Base-by-base conservation (phyloP, 805 yeast genomes). In the Cyberlindnera xishuangbannaensis region DNA sequence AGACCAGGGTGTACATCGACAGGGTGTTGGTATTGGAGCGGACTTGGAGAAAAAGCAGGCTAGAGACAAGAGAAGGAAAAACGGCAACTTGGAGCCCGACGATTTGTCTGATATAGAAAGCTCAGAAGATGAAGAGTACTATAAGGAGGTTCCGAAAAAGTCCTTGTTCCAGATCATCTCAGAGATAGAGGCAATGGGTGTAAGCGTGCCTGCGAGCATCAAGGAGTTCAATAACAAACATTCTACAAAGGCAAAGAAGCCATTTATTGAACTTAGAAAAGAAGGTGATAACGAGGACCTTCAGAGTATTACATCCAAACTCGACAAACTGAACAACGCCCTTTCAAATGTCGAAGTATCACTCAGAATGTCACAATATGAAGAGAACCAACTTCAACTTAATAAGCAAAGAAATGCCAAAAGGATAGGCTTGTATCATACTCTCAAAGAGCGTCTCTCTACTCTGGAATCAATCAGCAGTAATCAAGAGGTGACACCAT, bases 21-120 rank as follows among this genome's bases (percentile, higher is more conserved):
- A 69, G 27, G 79, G 85, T 1, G 58, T 74, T 14, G 96, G 96
- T 4, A 67, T 87, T 18, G 95, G 95, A 31, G 88, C 73, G 18
- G 53, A 69, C 24, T 45, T 58, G 37, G 43, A 13, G 45, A 44
- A 20, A 41, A n/a, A n/a, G 44, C 16, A 23, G 37, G 34, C 11
- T 14, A 36, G n/a, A 33, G 13, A 12, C 22, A 28, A 14, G 22
- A 27, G 19, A 18, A 7, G 7, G n/a, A 6, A 18, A 4, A 18
- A 18, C 5, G 37, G 33, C 8, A 30, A 39, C 16, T 27, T 30
- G 2, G 26, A 29, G 5, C 15, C 19, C 2, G 35, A 25, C 2
- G 35, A 38, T 10, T 14, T 27, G 13, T 35, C 34, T 10, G 43
- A 31, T 13, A 43, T 30, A 8, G 46, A 40, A 18, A 48, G 40